Conservation (phyloP, 495 filamentous ascomycete species). For the Ascodesmis nigricans region DNA sequence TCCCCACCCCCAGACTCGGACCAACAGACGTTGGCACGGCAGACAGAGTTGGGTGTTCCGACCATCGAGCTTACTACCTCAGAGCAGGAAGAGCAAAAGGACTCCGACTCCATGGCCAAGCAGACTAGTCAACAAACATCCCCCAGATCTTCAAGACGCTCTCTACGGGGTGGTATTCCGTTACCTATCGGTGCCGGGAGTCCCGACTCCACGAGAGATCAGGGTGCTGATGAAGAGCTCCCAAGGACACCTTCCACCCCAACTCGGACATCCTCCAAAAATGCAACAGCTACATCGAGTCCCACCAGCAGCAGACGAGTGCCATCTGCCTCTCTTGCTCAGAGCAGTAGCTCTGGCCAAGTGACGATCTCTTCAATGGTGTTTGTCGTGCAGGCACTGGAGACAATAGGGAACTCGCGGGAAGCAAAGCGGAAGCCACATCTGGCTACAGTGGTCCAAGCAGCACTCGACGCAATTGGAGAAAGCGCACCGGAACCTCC, state of each 20-base stretch:
- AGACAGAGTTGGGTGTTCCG: no score
- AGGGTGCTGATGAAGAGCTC: no score
- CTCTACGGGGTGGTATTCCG: no score
- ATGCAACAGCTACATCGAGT: slow-evolving; percentile 6
- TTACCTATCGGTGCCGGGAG: slow-evolving; percentile 14
- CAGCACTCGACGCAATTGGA: slow-evolving; percentile 64
- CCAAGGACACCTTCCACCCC: slow-evolving; percentile 13
- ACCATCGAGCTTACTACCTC: no score
- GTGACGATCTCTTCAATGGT: slow-evolving; percentile 72
- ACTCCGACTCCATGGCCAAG: no score
- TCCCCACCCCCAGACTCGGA: no score
- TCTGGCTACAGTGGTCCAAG: slow-evolving; percentile 54
- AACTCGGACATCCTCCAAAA: slow-evolving; percentile 10
- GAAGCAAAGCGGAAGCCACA: slow-evolving; percentile 65
- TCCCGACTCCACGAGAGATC: slow-evolving; percentile 3
- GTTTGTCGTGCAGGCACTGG: slow-evolving; percentile 79
- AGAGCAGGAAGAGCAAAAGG: no score
- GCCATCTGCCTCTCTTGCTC: slow-evolving; percentile 11
- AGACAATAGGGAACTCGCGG: slow-evolving; percentile 69
- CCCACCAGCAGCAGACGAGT: slow-evolving; percentile 5
- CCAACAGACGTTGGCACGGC: no score
- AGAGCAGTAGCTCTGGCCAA: slow-evolving; percentile 23
- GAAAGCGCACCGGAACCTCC: slow-evolving; percentile 43
- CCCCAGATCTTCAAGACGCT: slow-evolving; percentile 10
- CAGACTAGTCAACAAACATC: no score